These are phyloP conservation scores for Davidsoniella australis DNA, from an alignment of 2,329 filamentous ascomycete genomes.

Conservation along the genomic window DNA sequence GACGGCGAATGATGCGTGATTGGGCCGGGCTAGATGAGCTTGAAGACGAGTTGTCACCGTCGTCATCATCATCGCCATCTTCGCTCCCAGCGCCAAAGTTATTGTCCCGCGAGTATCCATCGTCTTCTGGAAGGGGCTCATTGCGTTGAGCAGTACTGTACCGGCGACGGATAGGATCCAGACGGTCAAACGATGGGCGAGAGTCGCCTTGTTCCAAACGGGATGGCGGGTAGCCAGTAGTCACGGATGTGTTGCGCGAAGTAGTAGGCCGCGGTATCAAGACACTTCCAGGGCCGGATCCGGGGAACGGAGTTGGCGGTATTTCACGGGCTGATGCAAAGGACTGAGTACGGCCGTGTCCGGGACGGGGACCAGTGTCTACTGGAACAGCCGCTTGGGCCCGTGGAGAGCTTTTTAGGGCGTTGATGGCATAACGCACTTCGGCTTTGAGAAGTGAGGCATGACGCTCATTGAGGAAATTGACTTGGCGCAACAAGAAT, in stretches of 20 bases:
- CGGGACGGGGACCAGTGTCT: background rate
- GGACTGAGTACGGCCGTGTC: background rate
- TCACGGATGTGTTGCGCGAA: background rate
- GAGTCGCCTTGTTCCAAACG: background rate
- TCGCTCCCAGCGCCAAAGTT: background rate
- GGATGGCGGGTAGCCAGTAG: background rate
- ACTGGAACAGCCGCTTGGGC: conserved; percentile 39
- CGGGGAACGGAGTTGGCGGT: background rate
- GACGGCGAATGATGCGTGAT: conserved; percentile 42
- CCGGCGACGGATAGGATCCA: no score
- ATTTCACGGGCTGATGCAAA: background rate
- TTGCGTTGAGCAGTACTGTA: no score
- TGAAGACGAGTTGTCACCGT: conserved; percentile 26
- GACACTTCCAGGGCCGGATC: background rate
- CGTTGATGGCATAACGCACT: conserved; percentile 57
- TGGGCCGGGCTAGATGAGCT: conserved; percentile 36
- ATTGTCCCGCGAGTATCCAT: background rate
- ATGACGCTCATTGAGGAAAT: conserved; percentile 84
- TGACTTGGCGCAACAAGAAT: conserved; percentile 83
- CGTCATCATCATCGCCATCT: conserved; percentile 22
- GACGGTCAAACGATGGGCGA: no score
- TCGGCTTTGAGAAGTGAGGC: conserved; percentile 79
- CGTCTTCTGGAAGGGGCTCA: background rate
- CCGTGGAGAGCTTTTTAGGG: conserved; percentile 33
- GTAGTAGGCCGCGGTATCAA: conserved; percentile 1